Evolutionary conservation across 2,329 filamentous ascomycete species (phyloP).

Genomic region (Cylindrodendrum hubeiense): DNA sequence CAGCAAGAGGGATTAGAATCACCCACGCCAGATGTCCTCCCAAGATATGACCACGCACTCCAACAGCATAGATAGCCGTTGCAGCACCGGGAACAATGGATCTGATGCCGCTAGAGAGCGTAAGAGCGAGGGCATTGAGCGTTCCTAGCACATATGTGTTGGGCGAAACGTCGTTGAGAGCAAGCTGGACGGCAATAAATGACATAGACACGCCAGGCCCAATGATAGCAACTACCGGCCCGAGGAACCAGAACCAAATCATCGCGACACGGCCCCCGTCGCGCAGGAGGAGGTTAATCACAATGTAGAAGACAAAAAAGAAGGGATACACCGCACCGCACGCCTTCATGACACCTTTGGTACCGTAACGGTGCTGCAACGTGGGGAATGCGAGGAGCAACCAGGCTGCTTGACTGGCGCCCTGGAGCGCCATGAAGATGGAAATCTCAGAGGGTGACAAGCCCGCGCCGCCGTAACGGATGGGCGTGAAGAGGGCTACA

Average conservation of each 20-base stretch:
- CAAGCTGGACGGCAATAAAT: conserved; percentile 79
- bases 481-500: conserved; percentile 75
- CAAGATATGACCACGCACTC: conserved; percentile 71
- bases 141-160: conserved; percentile 74
- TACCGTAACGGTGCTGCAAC: conserved; percentile 75
- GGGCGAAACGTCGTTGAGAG: conserved; percentile 80
- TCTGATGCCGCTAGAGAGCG: conserved; percentile 70
- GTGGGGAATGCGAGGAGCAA: conserved; percentile 77
- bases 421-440: conserved; percentile 72
- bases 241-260: conserved; percentile 68
- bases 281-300: conserved; percentile 62
- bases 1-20: conserved; percentile 48
- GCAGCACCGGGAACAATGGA: conserved; percentile 76
- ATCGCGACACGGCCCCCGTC: conserved; percentile 51
- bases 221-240: conserved; percentile 57
- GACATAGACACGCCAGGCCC: conserved; percentile 76
- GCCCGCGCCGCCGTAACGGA: conserved; percentile 73
- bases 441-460: conserved; percentile 75
- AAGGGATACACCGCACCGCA: conserved; percentile 71
- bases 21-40: conserved; percentile 66
- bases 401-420: conserved; percentile 77
- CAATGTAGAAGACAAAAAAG: conserved; percentile 71
- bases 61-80: conserved; percentile 76
- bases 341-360: conserved; percentile 70
- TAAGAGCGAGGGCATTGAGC: conserved; percentile 74